Evolutionary conservation across 352 stramenopile genomes (phyloP).

Genomic region (Globisporangium cystogenes): DNA sequence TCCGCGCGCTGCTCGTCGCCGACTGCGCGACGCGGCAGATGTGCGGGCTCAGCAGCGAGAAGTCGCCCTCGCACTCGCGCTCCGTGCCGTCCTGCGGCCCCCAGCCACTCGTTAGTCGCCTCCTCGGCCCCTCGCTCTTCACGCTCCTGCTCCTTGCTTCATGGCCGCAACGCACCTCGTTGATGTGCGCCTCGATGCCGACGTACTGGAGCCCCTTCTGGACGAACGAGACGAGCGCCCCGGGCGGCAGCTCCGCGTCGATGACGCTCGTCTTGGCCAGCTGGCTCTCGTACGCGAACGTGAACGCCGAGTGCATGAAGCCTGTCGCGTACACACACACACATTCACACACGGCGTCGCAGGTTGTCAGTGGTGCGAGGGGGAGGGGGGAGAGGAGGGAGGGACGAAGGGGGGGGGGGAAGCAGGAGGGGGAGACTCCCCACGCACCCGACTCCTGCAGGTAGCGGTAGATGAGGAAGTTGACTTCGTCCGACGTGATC

Average conservation of each 20-base stretch:
- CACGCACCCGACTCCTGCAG: slow-evolving; percentile 92
- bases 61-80: slow-evolving; percentile 83
- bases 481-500: slow-evolving; percentile 96
- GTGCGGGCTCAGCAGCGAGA: slow-evolving; percentile 91
- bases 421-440: too few relatives aligned
- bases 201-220: slow-evolving; percentile 98
- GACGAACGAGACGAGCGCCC: slow-evolving; percentile 96
- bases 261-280: slow-evolving; percentile 92
- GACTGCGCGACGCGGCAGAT: slow-evolving; percentile 85
- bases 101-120: not conserved
- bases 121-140: slow-evolving; percentile 6
- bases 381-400: too few relatives aligned
- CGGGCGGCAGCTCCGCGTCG: slow-evolving; percentile 92
- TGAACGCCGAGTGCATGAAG: slow-evolving; percentile 97
- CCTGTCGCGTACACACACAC: slow-evolving; percentile 25
- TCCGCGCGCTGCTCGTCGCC: slow-evolving; percentile 58
- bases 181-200: slow-evolving; percentile 88
- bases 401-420: not conserved
- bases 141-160: not conserved
- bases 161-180: slow-evolving; percentile 40
- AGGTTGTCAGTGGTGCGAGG: too few relatives aligned
- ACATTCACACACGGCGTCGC: too few relatives aligned
- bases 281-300: slow-evolving; percentile 98
- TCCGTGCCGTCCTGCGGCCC: slow-evolving; percentile 70
- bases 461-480: slow-evolving; percentile 98